Conservation (phyloP, 2,329 filamentous ascomycete genomes). For the Coniella lustricola region DNA sequence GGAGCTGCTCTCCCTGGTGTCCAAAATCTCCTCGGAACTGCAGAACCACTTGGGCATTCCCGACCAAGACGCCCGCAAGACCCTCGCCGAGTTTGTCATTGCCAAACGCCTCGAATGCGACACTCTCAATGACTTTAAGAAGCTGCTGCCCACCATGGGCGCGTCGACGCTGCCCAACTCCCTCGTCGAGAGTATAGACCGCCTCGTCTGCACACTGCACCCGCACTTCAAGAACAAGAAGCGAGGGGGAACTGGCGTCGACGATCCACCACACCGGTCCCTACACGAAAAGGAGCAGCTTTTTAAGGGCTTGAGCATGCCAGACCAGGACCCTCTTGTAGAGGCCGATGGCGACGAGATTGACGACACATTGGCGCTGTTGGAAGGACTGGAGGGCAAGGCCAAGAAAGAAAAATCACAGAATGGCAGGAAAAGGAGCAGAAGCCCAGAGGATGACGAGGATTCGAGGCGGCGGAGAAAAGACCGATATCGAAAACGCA, state of each 20-base stretch:
- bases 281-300: conserved; percentile 71
- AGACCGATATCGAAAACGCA: conserved; percentile 22
- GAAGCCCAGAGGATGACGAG: conserved; percentile 37
- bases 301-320: conserved; percentile 85
- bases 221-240: conserved; percentile 68
- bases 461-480: conserved; percentile 47
- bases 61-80: conserved; percentile 59
- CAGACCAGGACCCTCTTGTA: conserved; percentile 56
- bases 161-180: conserved; percentile 77
- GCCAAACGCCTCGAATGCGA: conserved; percentile 74
- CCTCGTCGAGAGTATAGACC: conserved; percentile 85
- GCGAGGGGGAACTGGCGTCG: conserved; percentile 31
- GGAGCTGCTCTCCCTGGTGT: conserved; percentile 88
- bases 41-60: conserved; percentile 88
- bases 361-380: conserved; percentile 84
- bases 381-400: conserved; percentile 79
- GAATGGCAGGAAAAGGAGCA: conserved; percentile 30
- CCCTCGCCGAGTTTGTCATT: conserved; percentile 92
- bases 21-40: conserved; percentile 87
- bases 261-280: conserved; percentile 35
- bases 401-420: conserved; percentile 30
- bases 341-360: conserved; percentile 54
- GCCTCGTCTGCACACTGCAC: conserved; percentile 81
- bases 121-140: conserved; percentile 66
- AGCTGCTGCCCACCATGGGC: conserved; percentile 65